Evolutionary conservation across 306 rosid species (phyloP).

Genomic region (Dalbergia cultrata): DNA sequence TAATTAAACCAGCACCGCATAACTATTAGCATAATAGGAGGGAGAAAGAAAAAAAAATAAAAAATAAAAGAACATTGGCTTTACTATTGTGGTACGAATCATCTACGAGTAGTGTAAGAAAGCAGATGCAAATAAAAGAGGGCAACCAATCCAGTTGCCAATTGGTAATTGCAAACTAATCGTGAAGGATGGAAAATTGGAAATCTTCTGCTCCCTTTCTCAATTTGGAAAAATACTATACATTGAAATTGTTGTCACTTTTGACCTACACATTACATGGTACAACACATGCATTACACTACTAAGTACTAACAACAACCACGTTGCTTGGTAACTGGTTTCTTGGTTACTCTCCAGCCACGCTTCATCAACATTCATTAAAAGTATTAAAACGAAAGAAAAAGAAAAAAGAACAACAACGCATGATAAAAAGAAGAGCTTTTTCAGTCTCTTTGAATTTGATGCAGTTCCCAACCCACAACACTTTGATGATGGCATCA

Average conservation of each 20-base stretch:
- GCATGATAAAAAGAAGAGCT: not conserved
- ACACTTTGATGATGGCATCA: conserved; percentile 53
- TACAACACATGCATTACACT: not conserved
- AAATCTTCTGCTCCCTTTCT: too few species aligned
- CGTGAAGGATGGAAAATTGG: too few species aligned
- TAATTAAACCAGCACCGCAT: too few species aligned
- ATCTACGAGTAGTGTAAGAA: too few species aligned
- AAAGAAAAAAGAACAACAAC: too few species aligned
- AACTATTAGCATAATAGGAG: too few species aligned
- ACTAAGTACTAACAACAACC: not conserved
- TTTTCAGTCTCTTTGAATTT: not conserved
- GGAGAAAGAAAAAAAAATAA: too few species aligned
- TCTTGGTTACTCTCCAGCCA: conserved; percentile 38
- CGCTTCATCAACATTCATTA: conserved; percentile 30
- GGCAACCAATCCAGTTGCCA: too few species aligned
- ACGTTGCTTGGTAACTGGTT: not conserved
- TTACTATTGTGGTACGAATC: too few species aligned
- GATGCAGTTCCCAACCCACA: conserved; percentile 11
- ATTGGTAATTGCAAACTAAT: not conserved
- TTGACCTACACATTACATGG: not conserved
- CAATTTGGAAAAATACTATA: not conserved
- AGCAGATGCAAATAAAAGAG: too few species aligned
- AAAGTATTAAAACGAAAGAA: too few species aligned
- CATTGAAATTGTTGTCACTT: not conserved
- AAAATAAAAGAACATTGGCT: too few species aligned